These are phyloP conservation scores for Calonectria crousiana DNA, from an alignment of 2,329 filamentous ascomycete genomes.

Conservation along the genomic window DNA sequence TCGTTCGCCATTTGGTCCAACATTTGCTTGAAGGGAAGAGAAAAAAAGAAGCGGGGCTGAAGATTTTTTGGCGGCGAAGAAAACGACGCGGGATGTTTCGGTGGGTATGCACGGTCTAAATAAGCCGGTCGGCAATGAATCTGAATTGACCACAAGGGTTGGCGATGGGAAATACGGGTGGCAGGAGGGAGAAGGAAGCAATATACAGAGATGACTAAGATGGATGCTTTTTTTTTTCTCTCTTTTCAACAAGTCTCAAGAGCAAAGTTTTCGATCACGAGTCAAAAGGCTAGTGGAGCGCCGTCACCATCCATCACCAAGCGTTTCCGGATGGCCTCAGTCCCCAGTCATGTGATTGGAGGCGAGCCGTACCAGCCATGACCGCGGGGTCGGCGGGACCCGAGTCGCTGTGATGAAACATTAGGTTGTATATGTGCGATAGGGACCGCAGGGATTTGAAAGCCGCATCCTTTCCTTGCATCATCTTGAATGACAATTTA, in stretches of 20 bases:
- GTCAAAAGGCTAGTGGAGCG: conserved; percentile 39
- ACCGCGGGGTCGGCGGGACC: conserved; percentile 19
- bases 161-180: not conserved
- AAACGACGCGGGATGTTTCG: conserved; percentile 31
- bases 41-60: conserved; percentile 42
- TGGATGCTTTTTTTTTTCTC: not conserved
- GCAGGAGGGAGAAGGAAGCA: not conserved
- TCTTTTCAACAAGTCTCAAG: conserved; percentile 10
- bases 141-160: not conserved
- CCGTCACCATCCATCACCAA: conserved; percentile 25
- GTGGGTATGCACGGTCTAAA: not conserved
- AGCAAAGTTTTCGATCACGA: conserved; percentile 44
- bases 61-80: conserved; percentile 43
- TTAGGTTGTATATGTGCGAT: conserved; percentile 9
- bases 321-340: conserved; percentile 15
- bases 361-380: conserved; percentile 8
- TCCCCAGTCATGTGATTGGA: conserved; percentile 41
- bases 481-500: conserved; percentile 1
- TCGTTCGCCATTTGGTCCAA: conserved; percentile 64
- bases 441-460: not conserved
- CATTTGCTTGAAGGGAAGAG: conserved; percentile 36
- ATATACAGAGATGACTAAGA: conserved; percentile 33
- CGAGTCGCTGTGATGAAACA: conserved; percentile 7
- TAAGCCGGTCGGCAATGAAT: not conserved
- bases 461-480: not conserved